These are phyloP conservation scores for Forsythia viridissima DNA, from an alignment of 257 asterid species.

Conservation along the genomic window DNA sequence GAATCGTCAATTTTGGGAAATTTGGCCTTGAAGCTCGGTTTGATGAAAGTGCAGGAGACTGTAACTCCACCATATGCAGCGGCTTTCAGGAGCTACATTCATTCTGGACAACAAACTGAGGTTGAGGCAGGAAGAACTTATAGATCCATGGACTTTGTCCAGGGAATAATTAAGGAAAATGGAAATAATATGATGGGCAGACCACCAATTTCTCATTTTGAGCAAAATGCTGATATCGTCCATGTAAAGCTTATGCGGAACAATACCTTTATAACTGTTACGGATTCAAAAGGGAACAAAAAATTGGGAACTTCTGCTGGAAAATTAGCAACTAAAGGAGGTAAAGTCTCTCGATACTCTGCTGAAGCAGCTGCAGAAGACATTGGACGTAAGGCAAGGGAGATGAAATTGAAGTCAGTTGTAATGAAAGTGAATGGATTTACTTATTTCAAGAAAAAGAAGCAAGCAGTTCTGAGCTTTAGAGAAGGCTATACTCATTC, in stretches of 20 bases:
- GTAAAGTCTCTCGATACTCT: conserved; percentile 60
- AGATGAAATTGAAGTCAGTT: conserved; percentile 62
- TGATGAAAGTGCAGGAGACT: conserved; percentile 27
- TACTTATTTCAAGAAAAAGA: conserved; percentile 71
- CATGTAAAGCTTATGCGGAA: conserved; percentile 86
- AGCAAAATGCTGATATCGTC: conserved; percentile 79
- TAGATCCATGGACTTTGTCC: too few species aligned
- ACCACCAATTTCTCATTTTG: conserved; percentile 29
- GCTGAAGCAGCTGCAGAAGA: conserved; percentile 89
- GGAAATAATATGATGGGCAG: conserved; percentile 4
- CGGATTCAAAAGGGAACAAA: conserved; percentile 78
- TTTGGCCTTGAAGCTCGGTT: conserved; percentile 31
- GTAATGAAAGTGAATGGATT: conserved; percentile 85
- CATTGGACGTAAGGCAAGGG: conserved; percentile 69
- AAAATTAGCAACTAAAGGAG: conserved; percentile 65
- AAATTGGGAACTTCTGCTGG: conserved; percentile 77
- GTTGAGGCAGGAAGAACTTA: conserved; percentile 28
- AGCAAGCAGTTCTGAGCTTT: conserved; percentile 67
- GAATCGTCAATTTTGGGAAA: conserved; percentile 32
- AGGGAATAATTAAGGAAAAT: conserved; percentile 8
- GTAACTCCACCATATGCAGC: conserved; percentile 31
- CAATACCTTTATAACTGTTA: conserved; percentile 73
- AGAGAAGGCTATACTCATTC: conserved; percentile 77
- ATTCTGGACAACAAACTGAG: conserved; percentile 46
- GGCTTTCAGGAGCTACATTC: conserved; percentile 39